These are phyloP conservation scores for Phanerodontia chrysosporium DNA, from an alignment of 768 basidiomycete species.

Conservation along the genomic window DNA sequence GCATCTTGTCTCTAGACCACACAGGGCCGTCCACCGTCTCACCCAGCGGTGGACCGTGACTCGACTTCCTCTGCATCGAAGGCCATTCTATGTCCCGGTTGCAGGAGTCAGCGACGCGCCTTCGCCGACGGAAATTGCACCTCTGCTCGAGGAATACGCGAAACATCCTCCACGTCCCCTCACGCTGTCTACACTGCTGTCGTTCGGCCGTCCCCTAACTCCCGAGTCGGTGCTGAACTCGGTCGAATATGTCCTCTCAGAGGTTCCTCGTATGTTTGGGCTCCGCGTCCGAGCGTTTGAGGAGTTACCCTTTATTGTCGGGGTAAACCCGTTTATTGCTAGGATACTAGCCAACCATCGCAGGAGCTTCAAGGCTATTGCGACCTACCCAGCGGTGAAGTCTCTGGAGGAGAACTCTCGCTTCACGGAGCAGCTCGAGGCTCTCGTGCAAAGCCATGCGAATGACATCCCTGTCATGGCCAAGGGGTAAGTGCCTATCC, in stretches of 20 bases:
- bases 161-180: conserved; percentile 63
- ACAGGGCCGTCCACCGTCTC: neutral
- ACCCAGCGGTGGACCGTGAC: neutral
- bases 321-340: conserved; percentile 83
- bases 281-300: conserved; percentile 72
- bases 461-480: conserved; percentile 91
- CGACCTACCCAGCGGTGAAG: conserved; percentile 60
- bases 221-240: conserved; percentile 68
- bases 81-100: neutral
- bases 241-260: conserved; percentile 68
- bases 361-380: conserved; percentile 65
- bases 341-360: conserved; percentile 64
- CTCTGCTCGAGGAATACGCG: conserved; percentile 60
- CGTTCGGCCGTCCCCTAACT: conserved; percentile 71
- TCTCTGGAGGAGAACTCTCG: conserved; percentile 64
- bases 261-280: conserved; percentile 75
- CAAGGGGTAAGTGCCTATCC: conserved; percentile 55
- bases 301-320: conserved; percentile 80
- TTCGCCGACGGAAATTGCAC: conserved; percentile 47
- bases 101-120: conserved; percentile 30
- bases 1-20: neutral
- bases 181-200: conserved; percentile 68
- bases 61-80: neutral
- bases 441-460: conserved; percentile 70
- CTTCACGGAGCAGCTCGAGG: conserved; percentile 66